Evolutionary conservation across 2,329 filamentous ascomycete genomes (phyloP).

Genomic region (Cercospora zeae-maydis): DNA sequence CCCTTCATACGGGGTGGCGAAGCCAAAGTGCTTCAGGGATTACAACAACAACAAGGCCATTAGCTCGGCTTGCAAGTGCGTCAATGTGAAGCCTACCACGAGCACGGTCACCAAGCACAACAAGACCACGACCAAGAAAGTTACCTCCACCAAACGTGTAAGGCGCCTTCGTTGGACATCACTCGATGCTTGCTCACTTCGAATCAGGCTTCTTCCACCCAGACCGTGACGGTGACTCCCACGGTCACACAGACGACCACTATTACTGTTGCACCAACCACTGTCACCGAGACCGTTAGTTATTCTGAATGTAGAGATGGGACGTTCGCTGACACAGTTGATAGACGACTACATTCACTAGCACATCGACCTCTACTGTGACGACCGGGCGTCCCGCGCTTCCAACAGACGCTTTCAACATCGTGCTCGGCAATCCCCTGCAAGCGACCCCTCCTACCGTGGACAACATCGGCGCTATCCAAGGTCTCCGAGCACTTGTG

Average conservation of each 20-base stretch:
- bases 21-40: background rate
- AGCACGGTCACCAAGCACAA: background rate
- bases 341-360: background rate
- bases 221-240: background rate
- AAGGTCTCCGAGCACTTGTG: background rate
- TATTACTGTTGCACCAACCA: background rate
- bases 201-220: background rate
- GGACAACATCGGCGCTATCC: background rate
- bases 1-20: background rate
- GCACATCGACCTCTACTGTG: background rate
- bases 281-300: background rate
- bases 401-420: constrained; percentile 5
- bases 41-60: constrained; percentile 3
- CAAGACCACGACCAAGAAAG: background rate
- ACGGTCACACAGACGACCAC: background rate
- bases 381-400: background rate
- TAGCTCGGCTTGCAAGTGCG: constrained; percentile 4
- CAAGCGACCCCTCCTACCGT: background rate
- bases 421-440: background rate
- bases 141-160: background rate
- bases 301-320: no score
- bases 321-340: background rate
- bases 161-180: background rate
- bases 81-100: background rate
- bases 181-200: background rate